These are phyloP conservation scores for Chlorella sorokiniana DNA, from an alignment of 139 green algal species.

Conservation along the genomic window DNA sequence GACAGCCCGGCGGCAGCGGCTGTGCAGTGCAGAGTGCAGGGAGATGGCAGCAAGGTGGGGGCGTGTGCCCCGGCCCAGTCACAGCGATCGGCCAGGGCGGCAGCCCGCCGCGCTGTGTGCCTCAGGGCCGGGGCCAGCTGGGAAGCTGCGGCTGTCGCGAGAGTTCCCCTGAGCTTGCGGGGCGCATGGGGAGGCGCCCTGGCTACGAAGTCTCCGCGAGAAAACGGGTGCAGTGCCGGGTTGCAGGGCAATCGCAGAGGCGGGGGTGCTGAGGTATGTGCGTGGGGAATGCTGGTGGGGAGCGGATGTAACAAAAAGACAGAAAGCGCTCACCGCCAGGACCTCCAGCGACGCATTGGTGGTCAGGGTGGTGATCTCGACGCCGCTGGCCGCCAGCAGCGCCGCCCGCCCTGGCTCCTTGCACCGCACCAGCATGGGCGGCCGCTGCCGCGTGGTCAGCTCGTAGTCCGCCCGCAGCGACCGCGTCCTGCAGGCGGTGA, in stretches of 20 bases:
- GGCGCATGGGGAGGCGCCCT: conserved; percentile 4
- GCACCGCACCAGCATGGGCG: conserved; percentile 68
- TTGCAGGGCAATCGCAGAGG: not conserved
- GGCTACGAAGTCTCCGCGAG: conserved; percentile 23
- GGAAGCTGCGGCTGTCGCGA: not conserved
- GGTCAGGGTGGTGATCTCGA: conserved; percentile 68
- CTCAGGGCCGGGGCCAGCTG: conserved; percentile 1
- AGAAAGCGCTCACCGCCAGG: conserved; percentile 13
- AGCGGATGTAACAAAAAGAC: not conserved
- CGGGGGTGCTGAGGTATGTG: no score
- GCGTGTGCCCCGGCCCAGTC: conserved; percentile 9
- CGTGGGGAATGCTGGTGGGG: not conserved
- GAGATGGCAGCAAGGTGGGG: not conserved
- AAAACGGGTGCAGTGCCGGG: no score
- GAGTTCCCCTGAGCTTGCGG: conserved; percentile 10
- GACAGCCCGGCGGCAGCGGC: no score
- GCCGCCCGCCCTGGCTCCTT: conserved; percentile 37
- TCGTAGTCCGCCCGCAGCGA: conserved; percentile 78
- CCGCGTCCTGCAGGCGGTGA: conserved; percentile 29
- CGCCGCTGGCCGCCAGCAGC: conserved; percentile 40
- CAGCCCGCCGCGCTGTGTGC: conserved; percentile 1
- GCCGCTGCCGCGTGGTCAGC: conserved; percentile 77
- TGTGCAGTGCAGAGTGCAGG: conserved; percentile 17
- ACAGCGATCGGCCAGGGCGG: conserved; percentile 6
- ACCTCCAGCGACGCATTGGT: conserved; percentile 38